Base-by-base conservation (phyloP, 352 stramenopile species). In the Pythium coloratum region DNA sequence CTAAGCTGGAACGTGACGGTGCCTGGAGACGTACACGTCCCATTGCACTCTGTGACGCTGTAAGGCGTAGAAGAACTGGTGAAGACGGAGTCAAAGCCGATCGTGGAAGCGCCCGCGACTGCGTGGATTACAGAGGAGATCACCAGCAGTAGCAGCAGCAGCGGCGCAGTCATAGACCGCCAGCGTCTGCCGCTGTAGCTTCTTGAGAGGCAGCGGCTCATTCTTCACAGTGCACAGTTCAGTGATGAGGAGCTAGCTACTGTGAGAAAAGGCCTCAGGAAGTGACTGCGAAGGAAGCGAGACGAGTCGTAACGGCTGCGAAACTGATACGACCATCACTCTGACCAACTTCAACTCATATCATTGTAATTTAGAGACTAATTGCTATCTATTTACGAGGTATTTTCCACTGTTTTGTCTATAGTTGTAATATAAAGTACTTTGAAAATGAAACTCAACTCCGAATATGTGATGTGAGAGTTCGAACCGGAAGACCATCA, bases 21-120 rank as follows among this genome's bases (percentile, higher is more conserved):
- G 2, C 69, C 60, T 2, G 77, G 77, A 0, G 71, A 82, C 9
- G 71, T 68, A 50, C 80, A 88, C 6, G 61, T 50, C 0, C 72
- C 69, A 56, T 83, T 59, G 46, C 77, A 84, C 59, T 83, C 76
- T 1, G 30, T 47, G 24, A 86, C 65, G 3, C 12, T 54, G 24
- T 76, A 80, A 14, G 77, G 75, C 18, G 62, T 46, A 0, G 53
- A 30, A 1, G 69, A 3, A 16, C 59, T 73, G 3, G 64, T 76
- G 59, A 84, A 88, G 4, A 66, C 33, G 3, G 55, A 16, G 38
- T 70, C 53, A 47, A 88, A 84, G 9, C 77, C 77, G 59, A 82
- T 73, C 0, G 49, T 68, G 0, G 73, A 77, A 13, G 24, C 55
- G 26, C n/a, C 34, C 6, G 57, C 13, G 55, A 32, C 60, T 2